phyloP scores from a whole-genome alignment of 2,329 filamentous ascomycete genomes.

The Pseudonectria foliicola region DNA sequence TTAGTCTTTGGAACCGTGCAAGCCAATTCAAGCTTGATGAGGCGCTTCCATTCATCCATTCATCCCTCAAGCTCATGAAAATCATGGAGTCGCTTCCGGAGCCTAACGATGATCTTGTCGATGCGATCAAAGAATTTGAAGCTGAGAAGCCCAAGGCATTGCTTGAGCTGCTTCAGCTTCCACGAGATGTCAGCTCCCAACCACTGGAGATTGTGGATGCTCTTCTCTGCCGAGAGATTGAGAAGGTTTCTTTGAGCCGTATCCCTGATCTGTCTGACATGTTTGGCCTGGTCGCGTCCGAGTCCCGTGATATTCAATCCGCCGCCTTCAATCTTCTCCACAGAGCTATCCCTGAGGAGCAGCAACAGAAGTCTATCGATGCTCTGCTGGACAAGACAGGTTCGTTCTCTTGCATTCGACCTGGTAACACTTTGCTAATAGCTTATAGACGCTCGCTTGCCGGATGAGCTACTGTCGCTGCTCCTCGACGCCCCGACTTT shows the following conservation, averaged over 20 bases:
- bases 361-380: slow-evolving; percentile 78
- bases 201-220: slow-evolving; percentile 70
- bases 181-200: slow-evolving; percentile 43
- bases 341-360: slow-evolving; percentile 65
- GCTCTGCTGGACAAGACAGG: slow-evolving; percentile 61
- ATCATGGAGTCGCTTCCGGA: slow-evolving; percentile 59
- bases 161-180: slow-evolving; percentile 54
- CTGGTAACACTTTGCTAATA: slow-evolving; percentile 5
- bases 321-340: slow-evolving; percentile 77
- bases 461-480: slow-evolving; percentile 78
- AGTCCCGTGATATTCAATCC: slow-evolving; percentile 68
- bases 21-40: slow-evolving; percentile 35
- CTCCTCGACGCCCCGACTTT: slow-evolving; percentile 71
- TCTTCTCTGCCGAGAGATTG: slow-evolving; percentile 62
- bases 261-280: slow-evolving; percentile 60
- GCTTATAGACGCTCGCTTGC: slow-evolving; percentile 56
- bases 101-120: slow-evolving; percentile 78
- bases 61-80: slow-evolving; percentile 64
- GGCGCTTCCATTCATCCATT: slow-evolving; percentile 57
- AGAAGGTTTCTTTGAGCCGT: slow-evolving; percentile 53
- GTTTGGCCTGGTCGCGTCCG: slow-evolving; percentile 68
- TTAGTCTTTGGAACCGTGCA: slow-evolving; percentile 48
- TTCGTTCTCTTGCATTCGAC: slow-evolving; percentile 15
- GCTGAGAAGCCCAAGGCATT: slow-evolving; percentile 49
- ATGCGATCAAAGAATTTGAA: slow-evolving; percentile 60